Evolutionary conservation across 2,329 filamentous ascomycete genomes (phyloP).

Genomic region (Hymenoscyphus linearis): DNA sequence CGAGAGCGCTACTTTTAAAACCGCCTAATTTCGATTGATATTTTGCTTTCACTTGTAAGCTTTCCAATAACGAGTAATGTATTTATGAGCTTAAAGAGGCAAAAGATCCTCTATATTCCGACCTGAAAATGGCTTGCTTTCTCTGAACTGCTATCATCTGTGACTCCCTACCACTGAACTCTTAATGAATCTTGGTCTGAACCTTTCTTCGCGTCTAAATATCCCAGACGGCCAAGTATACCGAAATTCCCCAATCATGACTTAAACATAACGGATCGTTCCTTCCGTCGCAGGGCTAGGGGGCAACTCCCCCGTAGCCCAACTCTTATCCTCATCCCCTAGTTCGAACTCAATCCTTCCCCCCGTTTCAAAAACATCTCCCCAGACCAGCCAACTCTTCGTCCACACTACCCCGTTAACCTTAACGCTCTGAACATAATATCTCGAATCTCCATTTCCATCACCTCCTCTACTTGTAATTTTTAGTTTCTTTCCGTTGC

Average conservation of each 20-base stretch:
- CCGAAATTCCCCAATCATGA: not conserved
- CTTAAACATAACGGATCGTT: not conserved
- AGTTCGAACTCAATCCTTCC: slow-evolving; percentile 60
- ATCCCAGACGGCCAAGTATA: not conserved
- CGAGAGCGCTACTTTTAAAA: slow-evolving; percentile 35
- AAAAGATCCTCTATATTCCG: not conserved
- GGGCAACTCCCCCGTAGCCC: slow-evolving; percentile 55
- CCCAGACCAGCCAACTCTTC: slow-evolving; percentile 60
- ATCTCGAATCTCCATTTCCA: slow-evolving; percentile 40
- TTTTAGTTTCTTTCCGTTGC: slow-evolving; percentile 45
- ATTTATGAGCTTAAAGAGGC: not conserved
- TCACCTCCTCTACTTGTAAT: slow-evolving; percentile 49
- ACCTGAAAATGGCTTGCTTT: no score
- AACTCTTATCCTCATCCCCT: slow-evolving; percentile 46
- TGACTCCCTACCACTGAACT: not conserved
- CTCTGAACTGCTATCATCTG: no score
- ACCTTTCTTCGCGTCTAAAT: no score
- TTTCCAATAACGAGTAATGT: not conserved
- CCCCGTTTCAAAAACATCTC: slow-evolving; percentile 59
- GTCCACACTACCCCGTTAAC: slow-evolving; percentile 60
- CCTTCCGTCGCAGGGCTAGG: slow-evolving; percentile 49
- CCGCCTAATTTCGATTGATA: not conserved
- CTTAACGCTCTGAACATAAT: slow-evolving; percentile 60
- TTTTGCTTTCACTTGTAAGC: not conserved
- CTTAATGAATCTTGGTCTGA: not conserved